Conservation (phyloP, 2,329 filamentous ascomycete genomes). For the Geosmithia flava region DNA sequence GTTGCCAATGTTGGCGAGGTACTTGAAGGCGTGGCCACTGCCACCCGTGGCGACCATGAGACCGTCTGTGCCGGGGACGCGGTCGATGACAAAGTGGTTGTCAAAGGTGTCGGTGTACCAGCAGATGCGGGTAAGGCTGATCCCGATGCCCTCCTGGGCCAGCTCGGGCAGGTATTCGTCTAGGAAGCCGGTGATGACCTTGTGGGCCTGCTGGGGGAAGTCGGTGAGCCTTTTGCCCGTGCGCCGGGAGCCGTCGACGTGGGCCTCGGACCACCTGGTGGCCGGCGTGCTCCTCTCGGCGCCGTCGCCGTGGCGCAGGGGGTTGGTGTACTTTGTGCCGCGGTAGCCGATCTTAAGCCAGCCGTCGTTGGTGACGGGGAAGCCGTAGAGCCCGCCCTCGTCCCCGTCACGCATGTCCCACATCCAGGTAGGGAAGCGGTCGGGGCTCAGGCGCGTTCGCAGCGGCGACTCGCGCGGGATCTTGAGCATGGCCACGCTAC, state of each 20-base stretch:
- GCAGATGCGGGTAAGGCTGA: constrained; percentile 17
- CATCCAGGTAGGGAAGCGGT: constrained; percentile 11
- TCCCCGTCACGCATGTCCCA: constrained; percentile 8
- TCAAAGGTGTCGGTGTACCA: constrained; percentile 7
- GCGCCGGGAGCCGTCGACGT: too few relatives aligned
- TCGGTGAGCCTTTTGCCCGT: constrained; percentile 10
- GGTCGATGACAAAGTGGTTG: constrained; percentile 9
- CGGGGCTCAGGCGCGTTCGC: constrained; percentile 4
- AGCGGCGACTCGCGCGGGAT: constrained; percentile 4
- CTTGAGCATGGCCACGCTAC: constrained; percentile 6
- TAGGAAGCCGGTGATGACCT: constrained; percentile 18
- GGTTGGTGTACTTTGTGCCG: constrained; percentile 37
- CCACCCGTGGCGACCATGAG: constrained; percentile 47
- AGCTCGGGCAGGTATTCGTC: constrained; percentile 30
- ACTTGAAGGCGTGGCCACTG: constrained; percentile 47
- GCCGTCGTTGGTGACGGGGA: constrained; percentile 27
- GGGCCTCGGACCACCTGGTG: constrained; percentile 17
- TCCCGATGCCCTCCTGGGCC: background rate
- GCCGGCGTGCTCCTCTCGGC: constrained; percentile 23
- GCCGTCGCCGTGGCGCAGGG: constrained; percentile 19
- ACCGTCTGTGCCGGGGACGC: constrained; percentile 40
- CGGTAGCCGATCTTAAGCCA: constrained; percentile 37
- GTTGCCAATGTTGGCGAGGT: constrained; percentile 40
- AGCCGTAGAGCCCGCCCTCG: constrained; percentile 32
- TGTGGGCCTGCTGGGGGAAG: constrained; percentile 14